These are phyloP conservation scores for Penicillium tannophilum DNA, from an alignment of 495 filamentous ascomycete genomes.

Conservation along the genomic window DNA sequence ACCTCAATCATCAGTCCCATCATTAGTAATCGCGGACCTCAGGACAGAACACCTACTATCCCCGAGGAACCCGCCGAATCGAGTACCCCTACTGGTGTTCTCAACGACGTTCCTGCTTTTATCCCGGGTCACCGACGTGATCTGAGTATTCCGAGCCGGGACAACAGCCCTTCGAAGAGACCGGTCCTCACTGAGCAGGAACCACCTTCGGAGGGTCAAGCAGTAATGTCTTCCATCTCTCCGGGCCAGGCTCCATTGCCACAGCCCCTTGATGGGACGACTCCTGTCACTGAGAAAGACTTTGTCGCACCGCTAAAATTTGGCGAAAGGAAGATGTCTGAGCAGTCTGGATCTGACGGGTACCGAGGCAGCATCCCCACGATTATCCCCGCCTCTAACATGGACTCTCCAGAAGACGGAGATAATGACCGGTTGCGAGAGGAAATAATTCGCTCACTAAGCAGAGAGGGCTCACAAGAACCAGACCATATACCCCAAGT, in stretches of 20 bases:
- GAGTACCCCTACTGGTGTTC: conserved; percentile 32
- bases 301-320: conserved; percentile 44
- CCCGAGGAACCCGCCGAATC: conserved; percentile 54
- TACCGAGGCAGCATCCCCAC: conserved; percentile 40
- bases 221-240: conserved; percentile 44
- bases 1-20: conserved; percentile 71
- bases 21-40: conserved; percentile 49
- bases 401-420: conserved; percentile 59
- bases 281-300: conserved; percentile 39
- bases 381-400: conserved; percentile 47
- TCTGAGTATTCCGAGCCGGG: conserved; percentile 61
- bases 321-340: conserved; percentile 12
- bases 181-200: conserved; percentile 53
- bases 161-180: conserved; percentile 62
- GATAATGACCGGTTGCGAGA: conserved; percentile 78
- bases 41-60: conserved; percentile 57
- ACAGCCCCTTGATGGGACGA: conserved; percentile 2
- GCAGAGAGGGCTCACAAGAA: conserved; percentile 47
- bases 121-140: conserved; percentile 62
- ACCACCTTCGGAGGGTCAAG: conserved; percentile 42
- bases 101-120: conserved; percentile 34
- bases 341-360: conserved; percentile 19
- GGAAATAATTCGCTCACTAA: conserved; percentile 81
- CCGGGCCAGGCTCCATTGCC: conserved; percentile 17
- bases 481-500: conserved; percentile 27